Conservation (phyloP, 768 basidiomycete genomes). For the Thelephora aurantiotincta region DNA sequence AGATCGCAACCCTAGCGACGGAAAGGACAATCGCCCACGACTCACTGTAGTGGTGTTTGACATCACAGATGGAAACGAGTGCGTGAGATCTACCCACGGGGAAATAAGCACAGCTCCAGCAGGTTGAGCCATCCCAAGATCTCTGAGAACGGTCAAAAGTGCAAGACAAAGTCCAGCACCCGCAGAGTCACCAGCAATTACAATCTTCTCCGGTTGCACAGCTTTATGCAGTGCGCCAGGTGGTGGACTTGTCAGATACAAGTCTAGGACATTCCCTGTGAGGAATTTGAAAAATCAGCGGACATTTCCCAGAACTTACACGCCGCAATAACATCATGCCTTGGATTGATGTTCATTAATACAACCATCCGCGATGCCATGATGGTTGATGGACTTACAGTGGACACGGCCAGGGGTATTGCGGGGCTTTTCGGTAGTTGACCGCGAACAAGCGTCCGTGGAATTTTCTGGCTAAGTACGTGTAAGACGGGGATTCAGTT, state of each 20-base stretch:
- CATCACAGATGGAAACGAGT: slow-evolving; percentile 68
- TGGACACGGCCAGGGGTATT: slow-evolving; percentile 74
- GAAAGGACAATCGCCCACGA: not conserved
- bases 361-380: not conserved
- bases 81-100: slow-evolving; percentile 80
- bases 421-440: slow-evolving; percentile 62
- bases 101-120: slow-evolving; percentile 69
- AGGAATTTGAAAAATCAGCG: not conserved
- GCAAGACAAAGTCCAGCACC: slow-evolving; percentile 57
- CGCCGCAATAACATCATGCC: slow-evolving; percentile 61
- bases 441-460: slow-evolving; percentile 53
- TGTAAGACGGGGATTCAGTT: slow-evolving; percentile 11
- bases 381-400: slow-evolving; percentile 13
- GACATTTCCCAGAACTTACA: slow-evolving; percentile 24
- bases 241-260: slow-evolving; percentile 66
- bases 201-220: slow-evolving; percentile 50
- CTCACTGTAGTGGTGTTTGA: slow-evolving; percentile 46
- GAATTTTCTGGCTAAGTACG: slow-evolving; percentile 45
- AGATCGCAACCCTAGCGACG: not conserved
- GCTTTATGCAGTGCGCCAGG: slow-evolving; percentile 46
- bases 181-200: slow-evolving; percentile 70
- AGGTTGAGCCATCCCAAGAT: slow-evolving; percentile 54
- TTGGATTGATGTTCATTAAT: not conserved
- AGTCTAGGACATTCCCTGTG: slow-evolving; percentile 23
- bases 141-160: slow-evolving; percentile 48